Conservation (phyloP, 345 rosid genomes). For the Pistacia integerrima region DNA sequence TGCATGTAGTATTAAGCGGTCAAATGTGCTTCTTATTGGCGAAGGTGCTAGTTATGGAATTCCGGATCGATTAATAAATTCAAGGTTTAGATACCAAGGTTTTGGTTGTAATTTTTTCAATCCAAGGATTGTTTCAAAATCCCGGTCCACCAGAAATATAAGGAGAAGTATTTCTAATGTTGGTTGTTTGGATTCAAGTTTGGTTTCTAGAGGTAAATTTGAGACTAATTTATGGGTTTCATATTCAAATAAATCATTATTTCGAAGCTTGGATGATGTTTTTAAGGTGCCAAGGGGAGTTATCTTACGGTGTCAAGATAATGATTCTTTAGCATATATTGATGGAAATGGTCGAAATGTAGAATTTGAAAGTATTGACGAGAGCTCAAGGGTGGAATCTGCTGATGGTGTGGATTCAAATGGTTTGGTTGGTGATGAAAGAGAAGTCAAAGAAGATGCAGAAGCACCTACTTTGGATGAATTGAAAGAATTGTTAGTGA, state of each 20-base stretch:
- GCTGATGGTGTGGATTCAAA: slow-evolving; percentile 30
- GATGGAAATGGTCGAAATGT: slow-evolving; percentile 58
- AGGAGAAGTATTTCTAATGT: slow-evolving; percentile 28
- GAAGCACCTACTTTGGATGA: slow-evolving; percentile 55
- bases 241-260: slow-evolving; percentile 28
- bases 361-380: slow-evolving; percentile 46
- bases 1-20: slow-evolving; percentile 50
- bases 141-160: slow-evolving; percentile 24
- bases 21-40: slow-evolving; percentile 34
- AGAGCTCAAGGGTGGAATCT: slow-evolving; percentile 27
- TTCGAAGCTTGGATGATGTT: slow-evolving; percentile 30
- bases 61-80: slow-evolving; percentile 27
- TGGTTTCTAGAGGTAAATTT: slow-evolving; percentile 34
- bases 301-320: slow-evolving; percentile 53
- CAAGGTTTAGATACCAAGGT: slow-evolving; percentile 40
- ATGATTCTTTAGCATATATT: slow-evolving; percentile 60
- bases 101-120: slow-evolving; percentile 35
- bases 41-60: slow-evolving; percentile 37
- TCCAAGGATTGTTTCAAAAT: slow-evolving; percentile 30
- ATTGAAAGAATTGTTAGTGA: slow-evolving; percentile 58
- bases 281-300: slow-evolving; percentile 34
- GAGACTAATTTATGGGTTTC: slow-evolving; percentile 29
- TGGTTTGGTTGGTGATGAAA: slow-evolving; percentile 35
- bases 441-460: slow-evolving; percentile 34
- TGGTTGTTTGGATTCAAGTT: slow-evolving; percentile 35